Base-by-base conservation (phyloP, 140 eudicot species). In the Eryngium alpinum region DNA sequence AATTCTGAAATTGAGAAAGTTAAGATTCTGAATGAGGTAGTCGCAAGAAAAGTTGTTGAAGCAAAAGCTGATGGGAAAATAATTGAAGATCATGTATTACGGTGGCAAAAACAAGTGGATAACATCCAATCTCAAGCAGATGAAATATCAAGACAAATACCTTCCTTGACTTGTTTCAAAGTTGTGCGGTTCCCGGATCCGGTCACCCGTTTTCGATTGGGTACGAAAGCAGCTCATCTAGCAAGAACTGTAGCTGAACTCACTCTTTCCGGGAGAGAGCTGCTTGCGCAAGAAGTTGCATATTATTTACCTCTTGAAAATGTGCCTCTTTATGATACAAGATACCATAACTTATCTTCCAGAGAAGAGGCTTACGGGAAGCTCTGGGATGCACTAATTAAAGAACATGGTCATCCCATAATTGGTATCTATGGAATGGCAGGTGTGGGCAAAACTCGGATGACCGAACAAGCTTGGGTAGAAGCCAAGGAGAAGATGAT, bases 361-460 rank as follows among this genome's bases (percentile, higher is more conserved):
- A 27, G 73, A 31, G 22, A 10, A 28, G 9, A 27, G 31, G 43
- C 43, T 67, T 67, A 13, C 24, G 4, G 13, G 21, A 21, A 67
- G 34, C 28, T 67, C 18, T 67, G 15, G 44, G 44, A 25, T 6
- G 73, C 73, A 10, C 43, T 67, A 27, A 25, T 13, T 7, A 67
- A 21, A 15, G 13, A 67, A 28, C 9, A 27, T 75, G 52, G 14
- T 49, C 24, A 14, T 29, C 11, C 33, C 38, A 34, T 49, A 49
- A n/a, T 81, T 71, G 84, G 84, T 29, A 56, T 81, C 28, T 25
- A 17, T 12, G 84, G 84, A 24, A 70, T 81, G 79, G 53, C 71
- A 31, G 84, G 84, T 44, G 65, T 74, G 11, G 84, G 84, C 13
- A 81, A 81, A 80, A 72, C 84, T 4, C 73, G 51, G 60, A 25